Base-by-base conservation (phyloP, 805 yeast genomes). In the Brettanomyces bruxellensis region DNA sequence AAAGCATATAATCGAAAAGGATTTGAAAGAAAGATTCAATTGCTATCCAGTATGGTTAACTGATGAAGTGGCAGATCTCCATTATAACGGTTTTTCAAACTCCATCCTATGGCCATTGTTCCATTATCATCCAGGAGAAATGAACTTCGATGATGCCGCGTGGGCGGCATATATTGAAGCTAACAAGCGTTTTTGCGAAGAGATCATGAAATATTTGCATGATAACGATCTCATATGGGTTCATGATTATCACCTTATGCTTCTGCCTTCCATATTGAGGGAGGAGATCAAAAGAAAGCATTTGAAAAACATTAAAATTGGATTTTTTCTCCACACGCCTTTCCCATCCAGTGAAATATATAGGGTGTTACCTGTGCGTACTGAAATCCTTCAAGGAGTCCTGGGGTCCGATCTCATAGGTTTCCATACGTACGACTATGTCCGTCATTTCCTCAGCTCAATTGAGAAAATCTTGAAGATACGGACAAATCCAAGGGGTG, bases 101-200 rank as follows among this genome's bases (percentile, higher is more conserved):
- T 85, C 95, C 13, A 93, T 93, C 52, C 69, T 93, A 52, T 93
- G 99, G 99, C 99, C 99, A 1, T 68, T 95, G 50, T 93, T 93
- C 71, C 99, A 93, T 64, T 93, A 93, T 66, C 99, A 93, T 61
- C 99, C 99, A 0, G 99, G 98, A 50, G 99, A 95, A 65, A 93
- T 95, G 85, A 90, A 87, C 62, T 93, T 93, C 60, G 99, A 93
- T 65, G 99, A 93, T 62, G 80, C 79, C 51, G 96, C 97, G 1
- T 93, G 99, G 99, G 90, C 90, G 45, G 98, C 98, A 1, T 93
- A 93, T 64, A 85, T 88, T 47, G 93, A 88, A 62, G 98, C 98
- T 5, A 93, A 93, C 61, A 69, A 81, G 48, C 70, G 76, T 49
- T 93, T 93, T 69, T 93, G 96, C 11, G 70, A 77, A 36, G 83